Conservation (phyloP, 768 basidiomycete genomes). For the Hypholoma fasciculare region DNA sequence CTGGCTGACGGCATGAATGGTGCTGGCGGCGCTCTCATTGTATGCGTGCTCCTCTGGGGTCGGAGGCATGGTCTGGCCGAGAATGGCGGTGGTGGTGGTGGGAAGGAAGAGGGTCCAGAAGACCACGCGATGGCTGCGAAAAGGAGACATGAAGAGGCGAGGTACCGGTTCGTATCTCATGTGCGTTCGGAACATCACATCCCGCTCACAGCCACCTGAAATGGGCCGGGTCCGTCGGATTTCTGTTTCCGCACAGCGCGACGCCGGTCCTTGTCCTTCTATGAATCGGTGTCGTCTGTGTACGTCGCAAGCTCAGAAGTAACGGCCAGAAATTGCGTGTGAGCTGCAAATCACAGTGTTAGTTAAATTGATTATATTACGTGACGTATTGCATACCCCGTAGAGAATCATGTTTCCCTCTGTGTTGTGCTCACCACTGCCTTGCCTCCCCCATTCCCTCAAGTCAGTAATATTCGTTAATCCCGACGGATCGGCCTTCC, state of each 20-base stretch:
- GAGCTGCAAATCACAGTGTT: background rate
- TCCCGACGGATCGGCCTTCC: slow-evolving; percentile 48
- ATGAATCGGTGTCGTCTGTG: slow-evolving; percentile 26
- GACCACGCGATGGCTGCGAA: slow-evolving; percentile 71
- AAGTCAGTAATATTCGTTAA: slow-evolving; percentile 57
- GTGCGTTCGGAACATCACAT: slow-evolving; percentile 1
- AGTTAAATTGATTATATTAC: no score
- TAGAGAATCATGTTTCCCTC: slow-evolving; percentile 59
- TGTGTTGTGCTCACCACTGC: slow-evolving; percentile 55
- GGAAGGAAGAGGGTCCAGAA: slow-evolving; percentile 88
- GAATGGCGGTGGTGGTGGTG: slow-evolving; percentile 64
- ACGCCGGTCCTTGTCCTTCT: no score
- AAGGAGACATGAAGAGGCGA: slow-evolving; percentile 54
- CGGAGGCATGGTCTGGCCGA: slow-evolving; percentile 54
- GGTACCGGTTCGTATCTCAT: slow-evolving; percentile 8
- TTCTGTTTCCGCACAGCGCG: no score
- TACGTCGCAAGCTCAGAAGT: slow-evolving; percentile 42
- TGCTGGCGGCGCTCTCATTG: slow-evolving; percentile 8
- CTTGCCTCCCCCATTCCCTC: slow-evolving; percentile 57
- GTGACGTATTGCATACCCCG: slow-evolving; percentile 27
- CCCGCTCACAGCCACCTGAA: background rate
- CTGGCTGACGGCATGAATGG: slow-evolving; percentile 23
- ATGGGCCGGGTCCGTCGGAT: no score
- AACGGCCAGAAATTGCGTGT: slow-evolving; percentile 44
- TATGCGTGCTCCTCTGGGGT: slow-evolving; percentile 41